Conservation (phyloP, 2,329 filamentous ascomycete genomes). For the Parasarocladium wereldwijsianum region DNA sequence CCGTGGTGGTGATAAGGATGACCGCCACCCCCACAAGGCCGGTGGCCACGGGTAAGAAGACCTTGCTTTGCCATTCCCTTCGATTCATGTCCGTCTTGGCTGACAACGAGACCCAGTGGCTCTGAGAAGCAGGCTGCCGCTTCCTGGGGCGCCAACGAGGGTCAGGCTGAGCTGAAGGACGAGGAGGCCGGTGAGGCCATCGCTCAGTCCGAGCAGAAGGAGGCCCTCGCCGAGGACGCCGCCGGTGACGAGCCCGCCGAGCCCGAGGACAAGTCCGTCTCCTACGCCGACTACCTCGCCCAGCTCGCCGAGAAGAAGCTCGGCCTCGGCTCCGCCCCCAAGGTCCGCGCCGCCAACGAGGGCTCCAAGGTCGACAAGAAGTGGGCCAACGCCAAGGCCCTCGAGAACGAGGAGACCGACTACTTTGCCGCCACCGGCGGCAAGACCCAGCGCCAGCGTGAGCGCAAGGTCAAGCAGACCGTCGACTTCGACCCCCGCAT, state of each 20-base stretch:
- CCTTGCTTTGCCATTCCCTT: neutral
- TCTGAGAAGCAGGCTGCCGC: constrained; percentile 79
- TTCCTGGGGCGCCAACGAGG: constrained; percentile 77
- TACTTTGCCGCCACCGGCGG: constrained; percentile 62
- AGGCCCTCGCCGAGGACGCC: constrained; percentile 38
- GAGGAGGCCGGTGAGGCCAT: constrained; percentile 86
- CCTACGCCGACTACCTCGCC: constrained; percentile 77
- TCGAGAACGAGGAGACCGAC: constrained; percentile 52
- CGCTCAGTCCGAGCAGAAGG: constrained; percentile 71
- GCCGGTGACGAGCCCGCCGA: constrained; percentile 37
- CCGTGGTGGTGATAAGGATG: constrained; percentile 36
- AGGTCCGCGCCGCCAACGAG: constrained; percentile 85
- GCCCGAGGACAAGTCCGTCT: constrained; percentile 77
- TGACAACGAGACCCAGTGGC: constrained; percentile 34
- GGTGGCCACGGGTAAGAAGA: constrained; percentile 28
- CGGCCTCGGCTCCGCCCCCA: constrained; percentile 45
- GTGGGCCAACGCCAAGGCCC: constrained; percentile 71
- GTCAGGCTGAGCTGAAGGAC: constrained; percentile 73
- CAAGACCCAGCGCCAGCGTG: constrained; percentile 75
- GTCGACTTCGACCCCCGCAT: constrained; percentile 80
- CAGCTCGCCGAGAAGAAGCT: constrained; percentile 60
- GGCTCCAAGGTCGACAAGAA: constrained; percentile 79
- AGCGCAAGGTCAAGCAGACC: constrained; percentile 82
- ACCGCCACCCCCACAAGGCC: constrained; percentile 35
- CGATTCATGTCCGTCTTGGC: constrained; percentile 5